Conservation (phyloP, 306 rosid genomes). For the Leucaena leucocephala region DNA sequence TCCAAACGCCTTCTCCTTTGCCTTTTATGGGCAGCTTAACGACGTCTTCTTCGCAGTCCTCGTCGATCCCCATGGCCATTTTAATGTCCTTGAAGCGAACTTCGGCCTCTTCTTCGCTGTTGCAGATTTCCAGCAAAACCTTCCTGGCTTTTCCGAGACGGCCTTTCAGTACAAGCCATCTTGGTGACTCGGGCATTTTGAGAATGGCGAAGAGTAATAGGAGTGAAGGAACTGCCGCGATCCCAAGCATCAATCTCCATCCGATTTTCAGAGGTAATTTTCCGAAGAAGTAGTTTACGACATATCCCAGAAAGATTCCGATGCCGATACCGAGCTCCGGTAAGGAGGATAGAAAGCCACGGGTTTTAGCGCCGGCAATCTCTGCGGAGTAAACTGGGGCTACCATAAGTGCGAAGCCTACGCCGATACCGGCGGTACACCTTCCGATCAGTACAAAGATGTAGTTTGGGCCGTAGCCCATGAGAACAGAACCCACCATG, state of each 20-base stretch:
- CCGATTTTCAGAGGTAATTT: constrained; percentile 56
- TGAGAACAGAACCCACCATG: constrained; percentile 63
- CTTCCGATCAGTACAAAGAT: constrained; percentile 60
- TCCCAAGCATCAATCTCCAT: constrained; percentile 86
- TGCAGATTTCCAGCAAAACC: constrained; percentile 43
- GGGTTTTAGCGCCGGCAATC: constrained; percentile 58
- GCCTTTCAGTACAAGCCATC: constrained; percentile 82
- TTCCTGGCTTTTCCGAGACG: constrained; percentile 53
- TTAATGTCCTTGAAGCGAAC: constrained; percentile 61
- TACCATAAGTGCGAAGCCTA: constrained; percentile 82
- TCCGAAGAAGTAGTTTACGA: constrained; percentile 59
- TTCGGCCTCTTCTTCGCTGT: constrained; percentile 56
- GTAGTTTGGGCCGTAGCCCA: constrained; percentile 82
- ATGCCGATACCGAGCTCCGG: constrained; percentile 78
- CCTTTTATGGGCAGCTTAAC: background rate
- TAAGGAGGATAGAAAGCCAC: constrained; percentile 67
- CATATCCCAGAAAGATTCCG: constrained; percentile 72
- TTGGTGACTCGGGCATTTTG: constrained; percentile 86
- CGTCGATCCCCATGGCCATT: constrained; percentile 53
- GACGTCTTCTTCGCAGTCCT: constrained; percentile 37
- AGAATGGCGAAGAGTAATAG: constrained; percentile 48
- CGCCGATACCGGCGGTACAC: constrained; percentile 76
- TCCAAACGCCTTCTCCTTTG: constrained; percentile 59
- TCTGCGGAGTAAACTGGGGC: constrained; percentile 91
- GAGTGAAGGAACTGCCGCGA: constrained; percentile 71